Evolutionary conservation across 2,329 filamentous ascomycete species (phyloP).

Genomic region (Fusarium haematococcum): DNA sequence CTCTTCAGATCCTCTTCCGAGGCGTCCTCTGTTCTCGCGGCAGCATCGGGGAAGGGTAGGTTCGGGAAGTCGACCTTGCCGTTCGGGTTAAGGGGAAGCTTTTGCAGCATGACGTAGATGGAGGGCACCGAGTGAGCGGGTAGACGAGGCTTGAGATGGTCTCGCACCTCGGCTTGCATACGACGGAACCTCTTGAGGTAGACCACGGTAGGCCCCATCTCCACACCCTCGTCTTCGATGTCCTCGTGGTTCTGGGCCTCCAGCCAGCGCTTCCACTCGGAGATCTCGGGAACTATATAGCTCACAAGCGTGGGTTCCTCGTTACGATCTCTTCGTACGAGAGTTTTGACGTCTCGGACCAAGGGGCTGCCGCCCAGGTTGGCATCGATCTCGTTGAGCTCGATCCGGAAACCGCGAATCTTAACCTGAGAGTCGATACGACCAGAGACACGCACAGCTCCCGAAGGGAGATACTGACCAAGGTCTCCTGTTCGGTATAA

Average conservation of each 20-base stretch:
- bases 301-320: slow-evolving; percentile 85
- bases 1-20: background rate
- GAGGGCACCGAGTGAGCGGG: slow-evolving; percentile 50
- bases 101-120: slow-evolving; percentile 47
- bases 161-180: slow-evolving; percentile 58
- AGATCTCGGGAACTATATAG: slow-evolving; percentile 78
- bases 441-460: slow-evolving; percentile 79
- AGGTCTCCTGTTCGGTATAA: slow-evolving; percentile 90
- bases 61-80: slow-evolving; percentile 83
- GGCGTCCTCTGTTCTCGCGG: background rate
- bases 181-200: slow-evolving; percentile 57
- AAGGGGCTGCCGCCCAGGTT: slow-evolving; percentile 80
- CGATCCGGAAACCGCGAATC: slow-evolving; percentile 93
- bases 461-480: slow-evolving; percentile 69
- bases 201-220: slow-evolving; percentile 56
- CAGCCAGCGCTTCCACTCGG: slow-evolving; percentile 67
- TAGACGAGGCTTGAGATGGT: slow-evolving; percentile 12
- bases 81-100: slow-evolving; percentile 78
- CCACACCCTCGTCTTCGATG: slow-evolving; percentile 61
- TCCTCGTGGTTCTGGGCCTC: slow-evolving; percentile 65
- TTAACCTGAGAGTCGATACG: slow-evolving; percentile 91
- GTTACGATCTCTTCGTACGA: slow-evolving; percentile 65
- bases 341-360: slow-evolving; percentile 84
- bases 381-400: slow-evolving; percentile 90
- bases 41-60: slow-evolving; percentile 78